phyloP scores from a whole-genome alignment of 768 basidiomycete species.

The Russula sp. region DNA sequence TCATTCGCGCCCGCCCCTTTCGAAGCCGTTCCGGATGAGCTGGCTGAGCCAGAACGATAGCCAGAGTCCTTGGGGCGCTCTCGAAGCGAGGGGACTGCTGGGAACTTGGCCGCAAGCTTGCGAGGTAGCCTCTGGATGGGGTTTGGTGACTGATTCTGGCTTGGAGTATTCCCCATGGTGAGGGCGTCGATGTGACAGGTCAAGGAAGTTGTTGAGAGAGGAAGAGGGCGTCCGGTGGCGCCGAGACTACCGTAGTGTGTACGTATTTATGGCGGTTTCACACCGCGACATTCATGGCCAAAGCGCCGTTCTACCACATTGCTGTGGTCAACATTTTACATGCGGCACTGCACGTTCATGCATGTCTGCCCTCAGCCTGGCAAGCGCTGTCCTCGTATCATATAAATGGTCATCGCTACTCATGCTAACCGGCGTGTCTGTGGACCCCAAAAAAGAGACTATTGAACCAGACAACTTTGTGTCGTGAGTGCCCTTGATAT shows the following conservation, averaged over 20 bases:
- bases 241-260: slow-evolving; percentile 8
- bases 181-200: slow-evolving; percentile 8
- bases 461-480: not conserved
- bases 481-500: too few relatives aligned
- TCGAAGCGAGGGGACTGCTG: not conserved
- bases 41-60: slow-evolving; percentile 14
- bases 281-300: not conserved
- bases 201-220: not conserved
- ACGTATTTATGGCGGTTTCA: slow-evolving; percentile 13
- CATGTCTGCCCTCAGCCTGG: not conserved
- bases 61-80: slow-evolving; percentile 16
- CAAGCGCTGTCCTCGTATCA: not conserved
- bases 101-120: slow-evolving; percentile 3
- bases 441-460: not conserved
- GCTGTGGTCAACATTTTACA: not conserved
- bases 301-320: not conserved
- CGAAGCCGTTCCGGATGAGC: slow-evolving; percentile 7
- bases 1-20: slow-evolving; percentile 3
- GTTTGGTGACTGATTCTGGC: slow-evolving; percentile 2
- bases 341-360: not conserved
- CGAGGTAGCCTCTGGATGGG: not conserved
- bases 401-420: not conserved
- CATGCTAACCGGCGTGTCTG: not conserved
- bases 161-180: slow-evolving; percentile 20
- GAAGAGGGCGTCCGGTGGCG: not conserved